Evolutionary conservation across 2,329 filamentous ascomycete genomes (phyloP).

Genomic region (Sclerotinia nivalis): DNA sequence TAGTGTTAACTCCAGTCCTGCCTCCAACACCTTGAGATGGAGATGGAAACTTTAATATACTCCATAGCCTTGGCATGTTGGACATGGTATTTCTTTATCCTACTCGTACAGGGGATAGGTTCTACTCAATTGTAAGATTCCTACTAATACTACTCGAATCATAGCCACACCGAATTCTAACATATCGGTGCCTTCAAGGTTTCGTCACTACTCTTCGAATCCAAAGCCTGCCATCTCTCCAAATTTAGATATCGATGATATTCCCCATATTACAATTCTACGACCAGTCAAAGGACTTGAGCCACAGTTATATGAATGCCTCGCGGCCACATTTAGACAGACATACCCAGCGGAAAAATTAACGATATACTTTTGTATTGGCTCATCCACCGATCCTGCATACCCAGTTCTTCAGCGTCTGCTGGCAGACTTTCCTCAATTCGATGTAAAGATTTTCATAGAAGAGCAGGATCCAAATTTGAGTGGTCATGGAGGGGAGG

Average conservation of each 20-base stretch:
- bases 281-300: slow-evolving; percentile 93
- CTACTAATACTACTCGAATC: not conserved
- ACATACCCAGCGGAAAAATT: slow-evolving; percentile 75
- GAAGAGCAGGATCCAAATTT: slow-evolving; percentile 80
- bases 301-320: slow-evolving; percentile 86
- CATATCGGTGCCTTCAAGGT: slow-evolving; percentile 43
- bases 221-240: slow-evolving; percentile 54
- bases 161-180: not conserved
- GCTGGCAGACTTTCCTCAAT: slow-evolving; percentile 68
- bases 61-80: slow-evolving; percentile 50
- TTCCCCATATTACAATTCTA: slow-evolving; percentile 86
- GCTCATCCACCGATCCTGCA: slow-evolving; percentile 72
- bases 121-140: slow-evolving; percentile 53
- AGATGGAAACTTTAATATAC: slow-evolving; percentile 32
- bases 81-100: slow-evolving; percentile 54
- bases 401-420: slow-evolving; percentile 72
- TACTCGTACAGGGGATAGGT: slow-evolving; percentile 57
- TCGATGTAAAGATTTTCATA: slow-evolving; percentile 72
- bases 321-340: slow-evolving; percentile 82
- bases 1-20: not conserved
- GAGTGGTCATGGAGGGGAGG: slow-evolving; percentile 52
- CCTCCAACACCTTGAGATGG: slow-evolving; percentile 12
- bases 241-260: slow-evolving; percentile 51
- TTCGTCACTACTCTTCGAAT: slow-evolving; percentile 54
- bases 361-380: slow-evolving; percentile 80